Evolutionary conservation across 192 early-diverging fungal species (phyloP).

Genomic region (Chytriomyces sp.): DNA sequence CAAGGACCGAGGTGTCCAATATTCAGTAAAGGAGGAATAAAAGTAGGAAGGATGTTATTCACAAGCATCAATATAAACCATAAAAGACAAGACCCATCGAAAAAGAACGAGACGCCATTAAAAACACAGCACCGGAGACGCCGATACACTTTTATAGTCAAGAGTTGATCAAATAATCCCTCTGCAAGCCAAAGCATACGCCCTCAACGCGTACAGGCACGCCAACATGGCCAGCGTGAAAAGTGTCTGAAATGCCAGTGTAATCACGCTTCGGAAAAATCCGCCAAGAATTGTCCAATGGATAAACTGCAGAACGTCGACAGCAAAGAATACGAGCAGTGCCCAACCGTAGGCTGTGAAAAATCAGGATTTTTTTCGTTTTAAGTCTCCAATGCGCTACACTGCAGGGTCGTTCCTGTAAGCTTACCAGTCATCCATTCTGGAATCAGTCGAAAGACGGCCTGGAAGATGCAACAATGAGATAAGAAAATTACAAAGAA

Average conservation of each 20-base stretch:
- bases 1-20: too few relatives aligned
- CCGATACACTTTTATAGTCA: too few relatives aligned
- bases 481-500: too few relatives aligned
- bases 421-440: constrained; percentile 28
- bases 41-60: too few relatives aligned
- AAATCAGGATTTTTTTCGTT: too few relatives aligned
- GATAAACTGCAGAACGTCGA: constrained; percentile 5
- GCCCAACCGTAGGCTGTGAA: constrained; percentile 24
- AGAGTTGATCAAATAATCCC: constrained; percentile 1
- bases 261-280: not conserved
- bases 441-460: constrained; percentile 25
- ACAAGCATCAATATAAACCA: too few relatives aligned
- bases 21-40: too few relatives aligned
- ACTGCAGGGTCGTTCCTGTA: too few relatives aligned
- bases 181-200: constrained; percentile 27
- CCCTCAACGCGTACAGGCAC: constrained; percentile 16
- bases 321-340: not conserved
- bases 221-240: constrained; percentile 24
- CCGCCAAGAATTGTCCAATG: constrained; percentile 9
- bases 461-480: not conserved
- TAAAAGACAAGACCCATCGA: too few relatives aligned
- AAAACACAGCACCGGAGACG: too few relatives aligned
- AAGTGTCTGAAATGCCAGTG: constrained; percentile 14
- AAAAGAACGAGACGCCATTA: too few relatives aligned
- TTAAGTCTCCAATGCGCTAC: too few relatives aligned